These are phyloP conservation scores for Colletotrichum aenigma DNA, from an alignment of 2,329 filamentous ascomycete species.

Conservation along the genomic window DNA sequence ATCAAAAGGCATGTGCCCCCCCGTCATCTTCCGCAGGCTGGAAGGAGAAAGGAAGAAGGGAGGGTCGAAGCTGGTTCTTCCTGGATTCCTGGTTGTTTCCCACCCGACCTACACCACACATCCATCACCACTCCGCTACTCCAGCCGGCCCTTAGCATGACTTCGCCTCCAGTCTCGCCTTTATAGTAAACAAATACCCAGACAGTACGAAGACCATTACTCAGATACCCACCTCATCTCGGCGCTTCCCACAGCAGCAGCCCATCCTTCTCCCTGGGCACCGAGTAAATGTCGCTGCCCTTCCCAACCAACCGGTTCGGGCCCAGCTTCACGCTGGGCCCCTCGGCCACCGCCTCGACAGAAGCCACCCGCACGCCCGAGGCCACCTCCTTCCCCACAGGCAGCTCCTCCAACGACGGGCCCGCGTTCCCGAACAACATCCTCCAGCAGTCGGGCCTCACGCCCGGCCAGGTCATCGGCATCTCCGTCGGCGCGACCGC, in stretches of 20 bases:
- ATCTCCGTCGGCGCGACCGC: conserved; percentile 15
- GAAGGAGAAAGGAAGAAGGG: background rate
- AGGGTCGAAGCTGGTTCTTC: background rate
- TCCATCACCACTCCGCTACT: background rate
- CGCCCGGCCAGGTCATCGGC: conserved; percentile 16
- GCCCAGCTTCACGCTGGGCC: conserved; percentile 10
- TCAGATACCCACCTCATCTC: background rate
- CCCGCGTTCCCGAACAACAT: conserved; percentile 15
- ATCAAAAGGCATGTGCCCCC: conserved; percentile 20
- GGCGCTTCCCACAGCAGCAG: background rate
- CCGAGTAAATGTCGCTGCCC: conserved; percentile 1
- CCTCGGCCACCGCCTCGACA: background rate
- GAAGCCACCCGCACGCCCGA: conserved; percentile 1
- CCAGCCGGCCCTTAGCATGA: background rate
- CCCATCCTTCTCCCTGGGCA: background rate
- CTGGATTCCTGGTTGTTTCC: background rate
- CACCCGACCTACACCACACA: background rate
- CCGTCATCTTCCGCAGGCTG: background rate
- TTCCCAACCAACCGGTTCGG: conserved; percentile 16
- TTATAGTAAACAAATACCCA: background rate
- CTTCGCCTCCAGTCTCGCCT: background rate
- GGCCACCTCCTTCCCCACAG: background rate
- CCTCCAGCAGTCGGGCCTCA: conserved; percentile 14
- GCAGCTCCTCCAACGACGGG: background rate
- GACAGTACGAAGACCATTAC: background rate